Conservation (phyloP, 257 asterid species). For the Nicotiana undulata region DNA sequence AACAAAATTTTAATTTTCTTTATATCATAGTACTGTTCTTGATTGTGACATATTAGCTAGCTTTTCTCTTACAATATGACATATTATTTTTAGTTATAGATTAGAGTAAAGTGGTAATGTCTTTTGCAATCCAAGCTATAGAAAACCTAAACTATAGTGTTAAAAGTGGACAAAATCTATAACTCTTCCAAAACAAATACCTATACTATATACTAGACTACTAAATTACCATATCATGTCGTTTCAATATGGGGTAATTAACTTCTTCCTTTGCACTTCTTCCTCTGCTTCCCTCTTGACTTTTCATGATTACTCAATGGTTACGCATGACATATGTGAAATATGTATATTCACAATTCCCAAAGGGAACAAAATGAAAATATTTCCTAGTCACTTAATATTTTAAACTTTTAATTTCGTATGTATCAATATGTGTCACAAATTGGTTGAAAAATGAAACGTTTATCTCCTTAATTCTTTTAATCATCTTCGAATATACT, state of each 20-base stretch:
- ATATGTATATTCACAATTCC: no score
- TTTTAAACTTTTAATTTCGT: no score
- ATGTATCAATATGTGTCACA: background rate
- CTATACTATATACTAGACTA: no score
- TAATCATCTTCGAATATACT: background rate
- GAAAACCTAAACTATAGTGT: background rate
- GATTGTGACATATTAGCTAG: background rate
- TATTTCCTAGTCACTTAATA: background rate
- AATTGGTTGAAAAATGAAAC: background rate
- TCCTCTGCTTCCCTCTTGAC: background rate
- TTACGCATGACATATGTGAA: background rate
- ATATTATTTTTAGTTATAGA: background rate
- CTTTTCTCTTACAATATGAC: background rate
- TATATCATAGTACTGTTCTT: background rate
- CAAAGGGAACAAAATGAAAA: no score
- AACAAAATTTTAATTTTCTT: no score
- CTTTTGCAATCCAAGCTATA: background rate
- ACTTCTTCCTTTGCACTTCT: background rate
- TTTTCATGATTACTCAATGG: background rate
- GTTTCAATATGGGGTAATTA: no score
- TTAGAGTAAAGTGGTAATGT: background rate
- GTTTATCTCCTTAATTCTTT: background rate
- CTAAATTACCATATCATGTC: no score
- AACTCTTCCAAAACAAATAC: no score
- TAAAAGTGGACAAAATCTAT: background rate